Conservation (phyloP, 345 rosid genomes). For the Pugionium cornutum region DNA sequence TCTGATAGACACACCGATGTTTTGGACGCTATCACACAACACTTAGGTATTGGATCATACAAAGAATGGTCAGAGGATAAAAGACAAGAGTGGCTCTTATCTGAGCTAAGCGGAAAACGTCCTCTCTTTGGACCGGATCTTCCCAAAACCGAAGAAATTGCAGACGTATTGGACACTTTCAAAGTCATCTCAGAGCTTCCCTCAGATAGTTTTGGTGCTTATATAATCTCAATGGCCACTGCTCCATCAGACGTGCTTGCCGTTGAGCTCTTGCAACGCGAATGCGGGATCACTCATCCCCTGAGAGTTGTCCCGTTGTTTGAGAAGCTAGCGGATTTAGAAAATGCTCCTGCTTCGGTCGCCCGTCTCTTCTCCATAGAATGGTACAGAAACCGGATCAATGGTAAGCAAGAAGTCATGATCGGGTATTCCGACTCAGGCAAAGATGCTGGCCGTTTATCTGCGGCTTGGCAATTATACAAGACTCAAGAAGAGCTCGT, state of each 20-base stretch:
- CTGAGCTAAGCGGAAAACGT: conserved; percentile 86
- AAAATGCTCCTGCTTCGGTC: conserved; percentile 90
- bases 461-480: conserved; percentile 95
- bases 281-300: conserved; percentile 77
- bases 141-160: conserved; percentile 84
- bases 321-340: conserved; percentile 93
- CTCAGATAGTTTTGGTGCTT: conserved; percentile 81
- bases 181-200: conserved; percentile 88
- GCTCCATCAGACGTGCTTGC: conserved; percentile 93
- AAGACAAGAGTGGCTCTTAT: conserved; percentile 86
- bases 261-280: conserved; percentile 93
- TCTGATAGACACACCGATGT: conserved; percentile 94
- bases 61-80: conserved; percentile 85
- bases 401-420: conserved; percentile 98
- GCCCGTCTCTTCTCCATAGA: conserved; percentile 92
- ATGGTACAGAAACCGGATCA: conserved; percentile 82
- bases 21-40: conserved; percentile 80
- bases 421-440: conserved; percentile 98
- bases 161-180: conserved; percentile 83
- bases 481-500: conserved; percentile 95
- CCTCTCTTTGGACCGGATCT: conserved; percentile 98
- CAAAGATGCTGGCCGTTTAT: conserved; percentile 92
- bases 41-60: conserved; percentile 79
- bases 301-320: conserved; percentile 93
- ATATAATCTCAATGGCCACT: conserved; percentile 96